A percentile compares a stretch with the other conserved stretches of the same genome.
These are phyloP conservation scores for Somion occarium DNA, from an alignment of 1,284 basidiomycete genomes.

Conservation along the genomic window DNA sequence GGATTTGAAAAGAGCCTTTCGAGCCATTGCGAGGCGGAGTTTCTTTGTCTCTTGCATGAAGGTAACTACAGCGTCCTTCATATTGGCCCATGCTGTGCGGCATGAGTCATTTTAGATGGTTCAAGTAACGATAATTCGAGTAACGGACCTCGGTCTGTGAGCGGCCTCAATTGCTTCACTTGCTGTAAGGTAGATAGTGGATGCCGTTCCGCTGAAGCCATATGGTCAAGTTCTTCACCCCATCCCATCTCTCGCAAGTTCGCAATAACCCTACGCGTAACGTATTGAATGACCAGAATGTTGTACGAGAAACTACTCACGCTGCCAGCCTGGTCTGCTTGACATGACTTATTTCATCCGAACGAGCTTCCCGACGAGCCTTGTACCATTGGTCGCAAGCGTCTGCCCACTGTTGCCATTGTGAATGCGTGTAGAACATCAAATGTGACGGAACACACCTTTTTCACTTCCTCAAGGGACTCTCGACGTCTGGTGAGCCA, in stretches of 20 bases:
- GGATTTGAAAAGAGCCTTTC: background rate
- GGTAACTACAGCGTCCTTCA: background rate
- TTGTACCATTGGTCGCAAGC: background rate
- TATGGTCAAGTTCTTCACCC: background rate
- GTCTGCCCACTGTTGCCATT: background rate
- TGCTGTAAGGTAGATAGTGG: background rate
- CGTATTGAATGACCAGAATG: background rate
- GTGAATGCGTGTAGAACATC: background rate
- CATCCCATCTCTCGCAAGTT: conserved; percentile 2
- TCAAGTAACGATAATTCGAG: background rate
- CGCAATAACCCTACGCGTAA: background rate
- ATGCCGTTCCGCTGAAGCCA: background rate
- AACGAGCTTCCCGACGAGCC: background rate
- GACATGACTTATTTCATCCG: background rate
- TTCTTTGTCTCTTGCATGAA: background rate
- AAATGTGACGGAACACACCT: background rate
- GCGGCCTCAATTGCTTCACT: background rate
- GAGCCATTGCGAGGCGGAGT: background rate
- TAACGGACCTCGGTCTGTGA: conserved; percentile 2
- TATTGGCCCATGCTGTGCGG: conserved; percentile 1
- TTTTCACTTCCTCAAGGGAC: background rate
- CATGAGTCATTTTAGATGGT: background rate
- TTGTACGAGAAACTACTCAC: background rate
- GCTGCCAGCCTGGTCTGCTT: background rate
- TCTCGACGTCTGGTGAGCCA: background rate